These are phyloP conservation scores for Eremomyces bilateralis DNA, from an alignment of 495 filamentous ascomycete species.

Conservation along the genomic window DNA sequence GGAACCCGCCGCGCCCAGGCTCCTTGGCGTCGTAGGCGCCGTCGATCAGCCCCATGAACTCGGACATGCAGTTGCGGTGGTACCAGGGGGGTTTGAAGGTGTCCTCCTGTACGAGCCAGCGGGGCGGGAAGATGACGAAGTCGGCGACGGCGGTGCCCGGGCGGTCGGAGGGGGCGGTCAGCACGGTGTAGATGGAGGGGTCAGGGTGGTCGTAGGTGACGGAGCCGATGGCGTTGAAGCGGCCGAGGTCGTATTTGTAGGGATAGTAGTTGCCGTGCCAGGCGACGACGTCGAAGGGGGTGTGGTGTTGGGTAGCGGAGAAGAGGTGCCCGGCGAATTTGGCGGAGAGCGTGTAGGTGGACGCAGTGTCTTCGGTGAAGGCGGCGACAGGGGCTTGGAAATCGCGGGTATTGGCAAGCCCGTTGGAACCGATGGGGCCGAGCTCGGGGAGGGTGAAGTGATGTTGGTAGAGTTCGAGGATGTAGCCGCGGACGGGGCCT, in stretches of 20 bases:
- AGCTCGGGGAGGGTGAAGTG: constrained; percentile 19
- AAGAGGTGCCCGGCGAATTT: constrained; percentile 72
- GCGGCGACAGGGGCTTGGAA: constrained; percentile 66
- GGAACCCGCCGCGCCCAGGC: constrained; percentile 32
- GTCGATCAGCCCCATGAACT: constrained; percentile 54
- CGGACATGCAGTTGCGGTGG: constrained; percentile 68
- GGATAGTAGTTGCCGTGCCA: constrained; percentile 71
- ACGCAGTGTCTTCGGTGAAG: constrained; percentile 39
- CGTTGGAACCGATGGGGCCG: constrained; percentile 72
- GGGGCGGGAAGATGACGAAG: constrained; percentile 66
- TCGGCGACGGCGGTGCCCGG: constrained; percentile 55
- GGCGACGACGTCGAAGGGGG: constrained; percentile 64
- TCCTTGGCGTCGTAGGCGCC: constrained; percentile 50
- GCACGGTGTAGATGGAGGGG: constrained; percentile 62
- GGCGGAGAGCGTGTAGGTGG: constrained; percentile 37
- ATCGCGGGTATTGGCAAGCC: constrained; percentile 71
- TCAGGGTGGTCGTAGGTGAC: constrained; percentile 65
- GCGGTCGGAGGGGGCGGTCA: constrained; percentile 46
- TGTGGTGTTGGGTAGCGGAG: constrained; percentile 45
- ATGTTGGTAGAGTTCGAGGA: constrained; percentile 9
- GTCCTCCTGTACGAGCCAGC: constrained; percentile 57
- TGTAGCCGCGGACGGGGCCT: constrained; percentile 8
- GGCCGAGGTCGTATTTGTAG: constrained; percentile 70
- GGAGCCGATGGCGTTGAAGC: constrained; percentile 56
- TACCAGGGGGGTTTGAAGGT: constrained; percentile 73